Evolutionary conservation across 495 filamentous ascomycete species (phyloP).

Genomic region (Pseudomonodictys pantanalensis): DNA sequence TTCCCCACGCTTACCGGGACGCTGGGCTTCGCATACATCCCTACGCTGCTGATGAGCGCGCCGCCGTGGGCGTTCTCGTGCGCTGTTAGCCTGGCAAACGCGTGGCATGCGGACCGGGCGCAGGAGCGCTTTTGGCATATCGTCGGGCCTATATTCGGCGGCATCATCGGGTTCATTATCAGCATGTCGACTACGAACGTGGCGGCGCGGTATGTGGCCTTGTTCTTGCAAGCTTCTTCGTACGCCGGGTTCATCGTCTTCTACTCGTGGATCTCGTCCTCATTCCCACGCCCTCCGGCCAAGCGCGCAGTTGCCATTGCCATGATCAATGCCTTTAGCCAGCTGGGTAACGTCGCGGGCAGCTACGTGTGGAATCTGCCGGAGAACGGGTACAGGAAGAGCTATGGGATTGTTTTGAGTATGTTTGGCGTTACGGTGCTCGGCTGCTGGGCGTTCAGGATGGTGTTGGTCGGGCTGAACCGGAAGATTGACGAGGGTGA

Average conservation of each 20-base stretch:
- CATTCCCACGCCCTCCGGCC: constrained; percentile 18
- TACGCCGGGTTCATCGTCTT: constrained; percentile 27
- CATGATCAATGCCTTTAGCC: constrained; percentile 17
- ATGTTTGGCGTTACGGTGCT: constrained; percentile 24
- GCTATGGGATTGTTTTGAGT: constrained; percentile 17
- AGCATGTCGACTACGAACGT: constrained; percentile 14
- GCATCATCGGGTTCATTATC: constrained; percentile 20
- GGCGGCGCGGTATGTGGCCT: constrained; percentile 18
- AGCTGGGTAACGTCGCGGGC: constrained; percentile 19
- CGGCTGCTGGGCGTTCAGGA: constrained; percentile 10
- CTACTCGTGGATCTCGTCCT: constrained; percentile 21
- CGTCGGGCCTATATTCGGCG: constrained; percentile 9
- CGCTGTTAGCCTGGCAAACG: constrained; percentile 10
- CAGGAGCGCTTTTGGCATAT: constrained; percentile 25
- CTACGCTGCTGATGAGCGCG: constrained; percentile 18
- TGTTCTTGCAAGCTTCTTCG: constrained; percentile 19
- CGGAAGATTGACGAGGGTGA: constrained; percentile 23
- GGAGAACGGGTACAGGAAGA: constrained; percentile 15
- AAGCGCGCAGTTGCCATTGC: constrained; percentile 25
- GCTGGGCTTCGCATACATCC: constrained; percentile 18
- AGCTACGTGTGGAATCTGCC: constrained; percentile 17
- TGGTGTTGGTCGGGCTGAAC: constrained; percentile 5
- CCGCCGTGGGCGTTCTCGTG: constrained; percentile 20
- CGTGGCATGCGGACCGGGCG: constrained; percentile 18
- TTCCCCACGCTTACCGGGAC: constrained; percentile 21